Conservation (phyloP, 352 stramenopile species). For the Pythium biforme region DNA sequence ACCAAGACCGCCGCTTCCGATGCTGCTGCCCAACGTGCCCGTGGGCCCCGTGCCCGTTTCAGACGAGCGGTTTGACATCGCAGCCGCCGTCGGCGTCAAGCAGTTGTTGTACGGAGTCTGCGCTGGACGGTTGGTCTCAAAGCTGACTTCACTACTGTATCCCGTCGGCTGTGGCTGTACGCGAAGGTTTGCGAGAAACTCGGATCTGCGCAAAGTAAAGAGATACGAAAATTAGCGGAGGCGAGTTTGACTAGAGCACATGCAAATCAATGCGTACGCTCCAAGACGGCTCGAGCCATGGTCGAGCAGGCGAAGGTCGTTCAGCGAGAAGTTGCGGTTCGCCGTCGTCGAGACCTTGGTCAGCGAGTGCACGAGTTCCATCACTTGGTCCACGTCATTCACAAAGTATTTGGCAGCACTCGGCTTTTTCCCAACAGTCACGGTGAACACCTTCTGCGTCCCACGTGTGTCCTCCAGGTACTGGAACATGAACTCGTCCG, state of each 20-base stretch:
- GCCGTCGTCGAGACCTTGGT: slow-evolving; percentile 82
- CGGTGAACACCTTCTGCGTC: slow-evolving; percentile 89
- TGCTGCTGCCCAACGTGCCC: neutral
- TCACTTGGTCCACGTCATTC: slow-evolving; percentile 96
- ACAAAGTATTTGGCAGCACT: slow-evolving; percentile 97
- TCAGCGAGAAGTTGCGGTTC: slow-evolving; percentile 86
- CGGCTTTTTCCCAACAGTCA: slow-evolving; percentile 98
- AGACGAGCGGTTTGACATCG: slow-evolving; percentile 12
- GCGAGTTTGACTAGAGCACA: neutral
- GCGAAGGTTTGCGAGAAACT: slow-evolving; percentile 31
- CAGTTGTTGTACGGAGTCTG: slow-evolving; percentile 20
- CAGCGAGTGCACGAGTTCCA: slow-evolving; percentile 90
- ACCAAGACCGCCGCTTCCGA: slow-evolving; percentile 3
- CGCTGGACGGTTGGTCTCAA: slow-evolving; percentile 16
- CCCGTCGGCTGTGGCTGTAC: slow-evolving; percentile 12
- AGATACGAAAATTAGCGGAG: slow-evolving; percentile 7
- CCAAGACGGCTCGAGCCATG: slow-evolving; percentile 33
- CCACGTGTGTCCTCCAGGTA: slow-evolving; percentile 75
- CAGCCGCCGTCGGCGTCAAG: slow-evolving; percentile 20
- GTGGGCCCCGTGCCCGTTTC: slow-evolving; percentile 15
- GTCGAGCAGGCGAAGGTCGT: slow-evolving; percentile 76
- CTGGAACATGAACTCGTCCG: slow-evolving; percentile 98
- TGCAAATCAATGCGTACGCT: slow-evolving; percentile 34
- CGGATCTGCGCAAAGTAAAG: slow-evolving; percentile 23
- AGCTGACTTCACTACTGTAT: slow-evolving; percentile 22